These are phyloP conservation scores for Leishmania tarentolae DNA, from an alignment of 208 protist genomes.

Conservation along the genomic window DNA sequence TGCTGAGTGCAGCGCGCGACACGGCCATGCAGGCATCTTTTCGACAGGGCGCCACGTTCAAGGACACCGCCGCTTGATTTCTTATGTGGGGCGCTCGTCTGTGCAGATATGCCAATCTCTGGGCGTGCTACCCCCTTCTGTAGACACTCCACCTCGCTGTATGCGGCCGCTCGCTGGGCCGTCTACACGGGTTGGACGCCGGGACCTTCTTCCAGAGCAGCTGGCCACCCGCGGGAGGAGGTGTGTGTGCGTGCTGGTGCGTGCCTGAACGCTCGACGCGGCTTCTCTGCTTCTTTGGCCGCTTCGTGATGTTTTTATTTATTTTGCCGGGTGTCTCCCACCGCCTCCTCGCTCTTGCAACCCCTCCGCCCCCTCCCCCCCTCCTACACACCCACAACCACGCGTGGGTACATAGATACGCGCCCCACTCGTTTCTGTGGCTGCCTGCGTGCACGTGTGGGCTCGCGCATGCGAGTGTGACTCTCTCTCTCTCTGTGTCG, in stretches of 20 bases:
- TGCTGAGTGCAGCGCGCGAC: slow-evolving; percentile 22
- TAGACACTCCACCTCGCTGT: background rate
- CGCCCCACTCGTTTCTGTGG: background rate
- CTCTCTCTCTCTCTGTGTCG: background rate
- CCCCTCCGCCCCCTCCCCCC: background rate
- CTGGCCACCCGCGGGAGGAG: background rate
- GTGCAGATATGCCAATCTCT: background rate
- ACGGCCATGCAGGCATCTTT: background rate
- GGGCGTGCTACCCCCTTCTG: too few species aligned
- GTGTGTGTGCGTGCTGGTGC: background rate
- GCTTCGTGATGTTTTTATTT: background rate
- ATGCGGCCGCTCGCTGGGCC: background rate
- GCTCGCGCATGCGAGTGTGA: background rate
- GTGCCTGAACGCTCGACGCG: background rate
- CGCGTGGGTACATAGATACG: background rate
- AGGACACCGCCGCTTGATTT: background rate
- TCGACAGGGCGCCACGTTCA: background rate
- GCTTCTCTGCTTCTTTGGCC: background rate
- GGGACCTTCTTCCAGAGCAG: background rate
- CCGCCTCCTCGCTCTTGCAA: background rate
- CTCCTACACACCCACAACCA: background rate
- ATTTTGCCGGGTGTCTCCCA: background rate
- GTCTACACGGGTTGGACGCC: background rate
- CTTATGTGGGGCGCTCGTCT: background rate
- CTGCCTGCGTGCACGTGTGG: background rate